Evolutionary conservation across 441 rosid species (phyloP).

Genomic region (Populus hybrid): DNA sequence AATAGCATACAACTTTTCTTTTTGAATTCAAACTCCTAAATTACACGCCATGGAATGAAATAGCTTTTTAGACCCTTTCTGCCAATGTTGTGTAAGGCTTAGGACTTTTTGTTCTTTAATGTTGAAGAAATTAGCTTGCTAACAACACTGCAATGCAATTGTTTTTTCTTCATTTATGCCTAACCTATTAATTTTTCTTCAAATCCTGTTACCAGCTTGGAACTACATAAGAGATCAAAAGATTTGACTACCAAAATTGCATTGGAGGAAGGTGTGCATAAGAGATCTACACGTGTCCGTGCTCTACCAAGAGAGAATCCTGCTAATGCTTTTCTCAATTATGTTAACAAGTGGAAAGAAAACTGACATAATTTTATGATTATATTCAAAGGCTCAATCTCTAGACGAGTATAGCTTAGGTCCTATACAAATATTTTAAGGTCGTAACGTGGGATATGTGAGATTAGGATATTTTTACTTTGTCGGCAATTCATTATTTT

Average conservation of each 20-base stretch:
- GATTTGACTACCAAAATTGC: slow-evolving; percentile 54
- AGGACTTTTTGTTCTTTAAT: background rate
- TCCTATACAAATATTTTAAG: background rate
- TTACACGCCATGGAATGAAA: too few species aligned
- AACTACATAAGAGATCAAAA: slow-evolving; percentile 71
- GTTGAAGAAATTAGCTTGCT: background rate
- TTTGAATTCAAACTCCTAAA: too few species aligned
- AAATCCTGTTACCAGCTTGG: slow-evolving; percentile 40
- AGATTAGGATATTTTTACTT: background rate
- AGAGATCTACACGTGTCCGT: slow-evolving; percentile 87
- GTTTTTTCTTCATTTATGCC: background rate
- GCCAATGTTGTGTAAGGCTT: background rate
- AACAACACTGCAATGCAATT: background rate
- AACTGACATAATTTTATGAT: slow-evolving; percentile 29
- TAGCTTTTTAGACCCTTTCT: background rate
- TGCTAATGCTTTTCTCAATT: slow-evolving; percentile 71
- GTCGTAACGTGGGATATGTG: background rate
- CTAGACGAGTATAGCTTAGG: background rate
- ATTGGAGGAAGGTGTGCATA: slow-evolving; percentile 72
- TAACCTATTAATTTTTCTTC: background rate
- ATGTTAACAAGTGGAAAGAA: slow-evolving; percentile 92
- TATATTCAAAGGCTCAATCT: background rate
- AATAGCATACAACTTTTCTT: too few species aligned
- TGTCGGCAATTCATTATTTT: slow-evolving; percentile 5
- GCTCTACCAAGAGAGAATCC: slow-evolving; percentile 85